A percentile compares a stretch with the other conserved stretches of the same genome.
Evolutionary conservation across 768 basidiomycete genomes (phyloP).

Genomic region (Piloderma croceum): DNA sequence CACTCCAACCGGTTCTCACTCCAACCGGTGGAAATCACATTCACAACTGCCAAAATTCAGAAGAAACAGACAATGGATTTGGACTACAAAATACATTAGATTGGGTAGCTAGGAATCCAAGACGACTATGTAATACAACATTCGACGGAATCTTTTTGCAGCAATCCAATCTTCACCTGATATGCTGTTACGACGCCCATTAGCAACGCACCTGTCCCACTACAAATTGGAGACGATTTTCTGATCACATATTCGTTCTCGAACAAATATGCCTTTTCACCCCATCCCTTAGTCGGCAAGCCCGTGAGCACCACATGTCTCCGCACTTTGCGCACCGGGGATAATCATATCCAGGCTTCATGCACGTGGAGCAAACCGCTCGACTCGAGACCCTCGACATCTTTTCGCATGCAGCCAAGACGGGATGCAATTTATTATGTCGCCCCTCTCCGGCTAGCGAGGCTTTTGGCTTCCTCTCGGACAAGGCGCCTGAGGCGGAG

Average conservation of each 20-base stretch:
- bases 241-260: not conserved
- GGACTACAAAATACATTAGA: too few species aligned
- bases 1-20: too few species aligned
- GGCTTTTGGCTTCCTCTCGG: constrained; percentile 11
- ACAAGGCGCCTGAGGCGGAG: constrained; percentile 14
- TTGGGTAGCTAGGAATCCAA: not conserved
- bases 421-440: constrained; percentile 34
- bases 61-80: too few species aligned
- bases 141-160: too few species aligned
- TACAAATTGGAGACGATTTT: too few species aligned
- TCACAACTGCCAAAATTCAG: too few species aligned
- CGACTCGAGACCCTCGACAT: constrained; percentile 44
- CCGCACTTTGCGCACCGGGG: constrained; percentile 58
- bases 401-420: constrained; percentile 46
- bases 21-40: too few species aligned
- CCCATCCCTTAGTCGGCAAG: constrained; percentile 45
- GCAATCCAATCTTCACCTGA: too few species aligned
- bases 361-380: constrained; percentile 46
- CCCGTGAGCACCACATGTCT: constrained; percentile 59
- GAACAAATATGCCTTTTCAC: constrained; percentile 48
- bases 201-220: too few species aligned
- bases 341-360: constrained; percentile 47
- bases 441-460: constrained; percentile 4
- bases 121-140: constrained; percentile 1
- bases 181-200: too few species aligned